Conservation (phyloP, 2,329 filamentous ascomycete genomes). For the Penicillium crustosum region DNA sequence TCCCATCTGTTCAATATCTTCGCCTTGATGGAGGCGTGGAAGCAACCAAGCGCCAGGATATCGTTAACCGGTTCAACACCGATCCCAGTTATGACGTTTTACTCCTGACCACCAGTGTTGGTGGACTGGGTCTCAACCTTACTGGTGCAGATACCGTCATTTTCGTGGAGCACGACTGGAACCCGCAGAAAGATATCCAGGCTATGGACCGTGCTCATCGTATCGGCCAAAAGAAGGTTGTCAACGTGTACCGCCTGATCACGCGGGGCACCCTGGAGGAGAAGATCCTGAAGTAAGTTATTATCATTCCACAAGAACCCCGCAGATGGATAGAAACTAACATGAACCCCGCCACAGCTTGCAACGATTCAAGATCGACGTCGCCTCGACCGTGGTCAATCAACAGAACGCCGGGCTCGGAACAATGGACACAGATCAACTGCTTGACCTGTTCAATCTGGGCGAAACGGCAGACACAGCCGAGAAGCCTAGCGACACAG, state of each 20-base stretch:
- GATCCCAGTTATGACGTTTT: constrained; percentile 95
- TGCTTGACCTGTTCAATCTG: constrained; percentile 92
- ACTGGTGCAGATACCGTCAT: constrained; percentile 98
- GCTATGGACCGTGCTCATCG: constrained; percentile 98
- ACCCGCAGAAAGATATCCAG: constrained; percentile 96
- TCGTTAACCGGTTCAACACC: constrained; percentile 98
- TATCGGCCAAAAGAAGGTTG: constrained; percentile 99
- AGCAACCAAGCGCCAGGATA: constrained; percentile 89
- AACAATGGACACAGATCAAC: constrained; percentile 98
- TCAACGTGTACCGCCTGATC: constrained; percentile 96
- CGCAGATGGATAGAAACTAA: constrained; percentile 19
- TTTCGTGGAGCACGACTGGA: constrained; percentile 99
- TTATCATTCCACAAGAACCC: constrained; percentile 12
- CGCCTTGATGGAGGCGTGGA: constrained; percentile 94
- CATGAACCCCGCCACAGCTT: constrained; percentile 56
- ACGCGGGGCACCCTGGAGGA: constrained; percentile 95
- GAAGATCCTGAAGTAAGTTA: constrained; percentile 80
- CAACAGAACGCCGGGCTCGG: constrained; percentile 94
- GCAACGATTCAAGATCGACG: constrained; percentile 99
- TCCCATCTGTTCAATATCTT: constrained; percentile 90
- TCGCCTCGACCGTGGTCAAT: constrained; percentile 96
- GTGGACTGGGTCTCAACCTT: constrained; percentile 88
- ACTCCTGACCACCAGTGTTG: constrained; percentile 90
- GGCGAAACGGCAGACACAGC: constrained; percentile 63
- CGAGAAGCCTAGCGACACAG: constrained; percentile 61